A percentile compares a stretch with the other conserved stretches of the same genome.
Evolutionary conservation across 1,139 yeast species (phyloP).

Genomic region (Geotrichum carabidarum): DNA sequence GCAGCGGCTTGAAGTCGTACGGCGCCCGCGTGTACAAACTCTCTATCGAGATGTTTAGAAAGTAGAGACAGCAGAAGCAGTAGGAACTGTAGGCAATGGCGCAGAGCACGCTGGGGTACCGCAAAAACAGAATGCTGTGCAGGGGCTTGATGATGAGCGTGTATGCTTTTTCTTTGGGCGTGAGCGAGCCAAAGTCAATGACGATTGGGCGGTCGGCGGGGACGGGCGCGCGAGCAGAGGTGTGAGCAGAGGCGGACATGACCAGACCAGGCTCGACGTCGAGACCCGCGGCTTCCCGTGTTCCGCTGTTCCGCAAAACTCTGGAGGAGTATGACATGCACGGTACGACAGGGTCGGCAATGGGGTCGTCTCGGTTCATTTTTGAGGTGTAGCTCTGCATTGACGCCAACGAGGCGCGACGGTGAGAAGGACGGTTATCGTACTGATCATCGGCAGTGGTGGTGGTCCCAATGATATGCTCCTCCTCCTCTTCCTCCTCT

Average conservation of each 20-base stretch:
- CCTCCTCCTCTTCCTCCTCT: slow-evolving; percentile 21
- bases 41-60: slow-evolving; percentile 70
- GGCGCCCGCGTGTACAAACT: slow-evolving; percentile 59
- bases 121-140: slow-evolving; percentile 27
- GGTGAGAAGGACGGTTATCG: no score
- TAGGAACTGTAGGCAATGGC: slow-evolving; percentile 62
- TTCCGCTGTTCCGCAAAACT: background rate
- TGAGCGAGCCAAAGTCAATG: slow-evolving; percentile 9
- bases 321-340: slow-evolving; percentile 1
- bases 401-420: no score
- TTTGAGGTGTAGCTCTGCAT: background rate
- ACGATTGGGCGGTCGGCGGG: background rate
- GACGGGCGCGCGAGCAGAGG: slow-evolving; percentile 5
- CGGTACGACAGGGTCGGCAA: slow-evolving; percentile 9
- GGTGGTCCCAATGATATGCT: no score
- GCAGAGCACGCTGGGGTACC: slow-evolving; percentile 67
- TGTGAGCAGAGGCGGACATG: no score
- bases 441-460: no score
- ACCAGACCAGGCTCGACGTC: background rate
- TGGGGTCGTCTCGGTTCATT: background rate
- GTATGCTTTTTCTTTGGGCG: slow-evolving; percentile 7
- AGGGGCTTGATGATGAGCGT: slow-evolving; percentile 37
- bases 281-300: background rate
- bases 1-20: slow-evolving; percentile 59
- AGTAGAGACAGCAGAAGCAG: slow-evolving; percentile 64